Evolutionary conservation across 2,329 filamentous ascomycete genomes (phyloP), one percentile per base, ranked within the genome.

Genomic region (Monosporascus sp.): DNA sequence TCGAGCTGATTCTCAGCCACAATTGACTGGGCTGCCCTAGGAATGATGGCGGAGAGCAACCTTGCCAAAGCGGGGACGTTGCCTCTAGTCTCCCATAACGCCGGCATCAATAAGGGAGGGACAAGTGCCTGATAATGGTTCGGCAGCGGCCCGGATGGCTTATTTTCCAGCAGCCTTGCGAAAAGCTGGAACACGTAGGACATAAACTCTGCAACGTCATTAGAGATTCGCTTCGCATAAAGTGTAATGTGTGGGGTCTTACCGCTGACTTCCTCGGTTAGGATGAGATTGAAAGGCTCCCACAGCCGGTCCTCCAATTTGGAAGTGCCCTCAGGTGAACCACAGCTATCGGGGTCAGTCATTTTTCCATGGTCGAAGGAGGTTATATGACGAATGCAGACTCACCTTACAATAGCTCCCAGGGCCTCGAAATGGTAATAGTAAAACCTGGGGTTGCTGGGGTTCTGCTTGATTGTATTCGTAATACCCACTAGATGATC

Each of bases 341-440:
- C 73, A 79, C 85, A 78, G 80, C 90, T 73, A 41, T 46, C 17
- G 20, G 31, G 25, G 46, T 58, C 56, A 54, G 55, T 48, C 37
- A 11, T 6, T 14, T 22, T 18, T 9, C 27, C 2, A 37, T 17
- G 17, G 15, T 24, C 9, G 76, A 75, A 55, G 11, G 58, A 47
- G 25, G 49, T 56, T 46, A 55, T 48, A 14, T 7, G 36, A 27
- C 8, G 39, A 63, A 20, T 63, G 57, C 42, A 41, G 41, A 62
- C 72, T 60, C 69, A 83, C 67, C 86, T 84, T 52, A 97, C 89
- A 47, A 99, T 79, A 17, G 94, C 93, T 36, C 94, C 94, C 46
- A 99, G 76, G 3, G 90, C 89, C 74, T 99, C 94, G 58, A 99
- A 99, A 68, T 96, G 90, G 71, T 93, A 99, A 76, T 99, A 99